Evolutionary conservation across 2,329 filamentous ascomycete genomes (phyloP).

Genomic region (Ambrosiella xylebori): DNA sequence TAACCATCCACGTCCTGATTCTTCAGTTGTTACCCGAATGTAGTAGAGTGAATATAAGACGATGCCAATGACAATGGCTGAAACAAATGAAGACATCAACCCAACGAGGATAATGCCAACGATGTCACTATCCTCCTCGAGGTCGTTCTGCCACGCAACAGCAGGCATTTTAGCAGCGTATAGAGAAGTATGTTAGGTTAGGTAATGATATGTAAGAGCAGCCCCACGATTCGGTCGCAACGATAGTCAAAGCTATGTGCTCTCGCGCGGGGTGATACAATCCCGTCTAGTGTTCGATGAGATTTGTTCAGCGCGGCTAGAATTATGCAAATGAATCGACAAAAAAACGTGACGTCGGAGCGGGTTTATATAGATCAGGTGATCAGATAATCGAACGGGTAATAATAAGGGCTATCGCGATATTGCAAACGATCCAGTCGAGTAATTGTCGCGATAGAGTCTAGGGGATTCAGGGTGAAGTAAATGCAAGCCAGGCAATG

Average conservation of each 20-base stretch:
- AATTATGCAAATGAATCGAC: not conserved
- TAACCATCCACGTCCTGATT: slow-evolving; percentile 26
- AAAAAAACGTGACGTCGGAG: not conserved
- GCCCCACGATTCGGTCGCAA: not conserved
- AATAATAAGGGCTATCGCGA: not conserved
- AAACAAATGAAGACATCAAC: slow-evolving; percentile 72
- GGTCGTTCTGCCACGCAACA: slow-evolving; percentile 5
- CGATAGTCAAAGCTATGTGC: not conserved
- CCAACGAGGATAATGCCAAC: slow-evolving; percentile 49
- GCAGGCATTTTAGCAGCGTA: not conserved
- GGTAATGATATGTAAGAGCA: not conserved
- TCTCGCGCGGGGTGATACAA: not conserved
- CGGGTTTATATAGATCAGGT: not conserved
- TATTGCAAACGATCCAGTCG: slow-evolving; percentile 1
- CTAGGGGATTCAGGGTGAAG: not conserved
- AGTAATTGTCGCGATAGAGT: not conserved
- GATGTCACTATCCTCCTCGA: slow-evolving; percentile 11
- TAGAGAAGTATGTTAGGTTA: not conserved
- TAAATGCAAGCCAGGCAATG: not conserved
- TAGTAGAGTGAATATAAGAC: slow-evolving; percentile 51
- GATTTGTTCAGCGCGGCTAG: not conserved
- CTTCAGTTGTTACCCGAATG: slow-evolving; percentile 20
- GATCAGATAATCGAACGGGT: not conserved
- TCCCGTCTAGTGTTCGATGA: not conserved
- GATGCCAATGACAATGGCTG: slow-evolving; percentile 58